Conservation (phyloP, 495 filamentous ascomycete species). For the Aspergillus nidulans region DNA sequence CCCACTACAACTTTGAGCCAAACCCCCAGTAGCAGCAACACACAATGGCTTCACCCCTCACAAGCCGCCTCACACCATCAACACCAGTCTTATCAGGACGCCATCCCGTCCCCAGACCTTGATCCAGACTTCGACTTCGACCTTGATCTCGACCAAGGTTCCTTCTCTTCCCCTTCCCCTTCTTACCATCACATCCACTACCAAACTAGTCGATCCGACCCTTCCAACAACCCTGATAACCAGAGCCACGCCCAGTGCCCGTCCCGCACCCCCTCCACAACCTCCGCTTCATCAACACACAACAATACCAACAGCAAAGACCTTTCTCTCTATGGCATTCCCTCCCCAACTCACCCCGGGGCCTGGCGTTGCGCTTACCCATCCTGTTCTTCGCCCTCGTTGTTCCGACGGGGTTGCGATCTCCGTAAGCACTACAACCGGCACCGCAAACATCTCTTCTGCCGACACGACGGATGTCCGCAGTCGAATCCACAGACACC, state of each 20-base stretch:
- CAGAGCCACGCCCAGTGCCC: neutral
- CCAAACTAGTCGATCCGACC: neutral
- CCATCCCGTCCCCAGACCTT: neutral
- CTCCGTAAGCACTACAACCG: conserved; percentile 62
- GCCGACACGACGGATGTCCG: conserved; percentile 56
- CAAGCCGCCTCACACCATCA: neutral
- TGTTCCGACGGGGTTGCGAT: conserved; percentile 59
- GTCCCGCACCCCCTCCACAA: neutral
- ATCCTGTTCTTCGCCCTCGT: conserved; percentile 50
- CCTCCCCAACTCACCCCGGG: conserved; percentile 24
- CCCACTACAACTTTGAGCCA: neutral
- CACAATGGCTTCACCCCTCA: conserved; percentile 1
- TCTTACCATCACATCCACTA: neutral
- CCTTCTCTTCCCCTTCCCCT: neutral
- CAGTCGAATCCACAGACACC: conserved; percentile 53
- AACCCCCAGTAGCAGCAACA: neutral
- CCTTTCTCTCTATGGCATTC: conserved; percentile 28
- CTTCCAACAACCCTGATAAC: neutral
- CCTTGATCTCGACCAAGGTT: conserved; percentile 4
- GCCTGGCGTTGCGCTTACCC: conserved; percentile 56
- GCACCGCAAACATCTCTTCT: conserved; percentile 60
- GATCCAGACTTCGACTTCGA: conserved; percentile 7
- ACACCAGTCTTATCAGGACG: neutral
- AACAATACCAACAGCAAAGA: conserved; percentile 4
- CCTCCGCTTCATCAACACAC: neutral